Percentiles rank a stretch among this genome's conserved stretches.
Evolutionary conservation across 345 rosid genomes (phyloP).

Genomic region (Excoecaria agallocha): DNA sequence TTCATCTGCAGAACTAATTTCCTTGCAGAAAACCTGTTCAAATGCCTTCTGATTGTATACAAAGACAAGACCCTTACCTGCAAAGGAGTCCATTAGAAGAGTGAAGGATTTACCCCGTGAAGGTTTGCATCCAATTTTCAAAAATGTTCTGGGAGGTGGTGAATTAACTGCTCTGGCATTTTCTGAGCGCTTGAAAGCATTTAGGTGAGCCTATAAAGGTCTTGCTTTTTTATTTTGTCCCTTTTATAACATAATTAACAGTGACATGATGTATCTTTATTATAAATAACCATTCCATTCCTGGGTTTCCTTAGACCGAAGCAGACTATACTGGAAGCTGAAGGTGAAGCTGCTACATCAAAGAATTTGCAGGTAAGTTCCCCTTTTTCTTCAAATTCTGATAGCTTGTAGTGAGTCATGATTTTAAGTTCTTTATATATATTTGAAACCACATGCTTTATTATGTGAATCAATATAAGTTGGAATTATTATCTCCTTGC

Average conservation of each 20-base stretch:
- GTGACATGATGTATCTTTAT: not conserved
- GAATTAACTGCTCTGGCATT: constrained; percentile 89
- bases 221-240: not conserved
- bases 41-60: constrained; percentile 91
- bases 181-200: constrained; percentile 76
- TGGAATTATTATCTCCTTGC: not conserved
- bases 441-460: not conserved
- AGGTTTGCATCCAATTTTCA: constrained; percentile 88
- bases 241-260: not conserved
- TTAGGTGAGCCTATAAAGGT: constrained; percentile 51
- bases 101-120: constrained; percentile 74
- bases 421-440: not conserved
- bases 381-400: not conserved
- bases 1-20: constrained; percentile 71
- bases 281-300: constrained; percentile 13
- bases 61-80: constrained; percentile 77
- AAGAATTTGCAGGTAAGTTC: constrained; percentile 58
- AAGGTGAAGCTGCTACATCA: constrained; percentile 85
- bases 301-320: constrained; percentile 65
- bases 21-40: constrained; percentile 66
- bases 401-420: not conserved
- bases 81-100: constrained; percentile 88
- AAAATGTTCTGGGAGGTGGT: constrained; percentile 69
- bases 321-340: constrained; percentile 95
- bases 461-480: not conserved